Evolutionary conservation across 176 grass and related monocot genomes (phyloP).

Genomic region (Bromus sterilis): DNA sequence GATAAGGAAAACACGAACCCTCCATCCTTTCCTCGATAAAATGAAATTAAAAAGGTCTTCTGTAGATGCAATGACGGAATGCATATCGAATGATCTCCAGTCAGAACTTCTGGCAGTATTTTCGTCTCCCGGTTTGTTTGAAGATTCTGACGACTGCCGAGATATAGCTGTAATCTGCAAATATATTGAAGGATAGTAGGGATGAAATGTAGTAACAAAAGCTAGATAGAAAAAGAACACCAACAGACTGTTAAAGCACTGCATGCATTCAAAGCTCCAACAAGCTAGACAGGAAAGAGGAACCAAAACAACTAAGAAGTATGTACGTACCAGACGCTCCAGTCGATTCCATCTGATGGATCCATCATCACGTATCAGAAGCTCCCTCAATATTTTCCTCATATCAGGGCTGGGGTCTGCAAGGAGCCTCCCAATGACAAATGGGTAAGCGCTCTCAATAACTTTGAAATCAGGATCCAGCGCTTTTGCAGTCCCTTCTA

Average conservation of each 20-base stretch:
- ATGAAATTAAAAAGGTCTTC: slow-evolving; percentile 88
- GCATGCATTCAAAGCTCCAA: background rate
- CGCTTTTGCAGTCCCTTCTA: slow-evolving; percentile 97
- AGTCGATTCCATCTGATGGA: slow-evolving; percentile 93
- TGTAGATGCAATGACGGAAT: slow-evolving; percentile 83
- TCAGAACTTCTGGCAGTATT: slow-evolving; percentile 16
- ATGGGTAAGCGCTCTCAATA: slow-evolving; percentile 92
- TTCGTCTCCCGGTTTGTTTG: slow-evolving; percentile 37
- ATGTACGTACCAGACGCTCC: slow-evolving; percentile 59
- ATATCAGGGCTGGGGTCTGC: slow-evolving; percentile 88
- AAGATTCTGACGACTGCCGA: slow-evolving; percentile 53
- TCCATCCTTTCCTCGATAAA: slow-evolving; percentile 89
- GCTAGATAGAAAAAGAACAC: background rate
- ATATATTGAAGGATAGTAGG: slow-evolving; percentile 2
- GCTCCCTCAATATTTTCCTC: slow-evolving; percentile 84
- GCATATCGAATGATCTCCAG: slow-evolving; percentile 92
- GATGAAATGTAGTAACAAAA: background rate
- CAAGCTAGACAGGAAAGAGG: background rate
- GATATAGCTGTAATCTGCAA: slow-evolving; percentile 86
- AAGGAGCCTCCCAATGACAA: slow-evolving; percentile 87
- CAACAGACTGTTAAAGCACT: background rate
- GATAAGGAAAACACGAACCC: slow-evolving; percentile 83
- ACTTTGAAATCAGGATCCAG: slow-evolving; percentile 93
- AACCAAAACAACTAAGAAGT: background rate
- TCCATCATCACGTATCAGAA: slow-evolving; percentile 80